phyloP scores from a whole-genome alignment of 179 eudicot genomes.

The Sideroxylon spinosum region DNA sequence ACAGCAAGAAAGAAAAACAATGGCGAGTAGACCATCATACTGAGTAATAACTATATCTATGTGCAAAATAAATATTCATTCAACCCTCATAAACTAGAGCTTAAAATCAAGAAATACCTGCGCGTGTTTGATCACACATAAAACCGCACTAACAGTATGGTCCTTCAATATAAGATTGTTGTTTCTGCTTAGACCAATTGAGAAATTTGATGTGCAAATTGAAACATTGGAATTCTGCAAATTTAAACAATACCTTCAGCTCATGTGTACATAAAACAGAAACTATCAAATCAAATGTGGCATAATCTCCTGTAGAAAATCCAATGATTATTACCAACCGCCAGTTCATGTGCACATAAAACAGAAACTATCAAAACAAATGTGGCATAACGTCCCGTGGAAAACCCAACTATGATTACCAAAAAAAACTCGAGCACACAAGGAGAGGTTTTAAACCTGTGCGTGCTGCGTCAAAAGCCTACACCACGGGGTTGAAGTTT shows the following conservation, averaged over 20 bases:
- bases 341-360: background rate
- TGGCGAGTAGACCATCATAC: background rate
- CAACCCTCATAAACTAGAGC: background rate
- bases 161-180: slow-evolving; percentile 54
- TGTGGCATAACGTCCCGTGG: background rate
- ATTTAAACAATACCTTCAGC: slow-evolving; percentile 15
- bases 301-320: background rate
- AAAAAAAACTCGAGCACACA: background rate
- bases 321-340: background rate
- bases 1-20: background rate
- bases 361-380: background rate
- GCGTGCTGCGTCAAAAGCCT: slow-evolving; percentile 62
- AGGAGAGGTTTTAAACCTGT: slow-evolving; percentile 38
- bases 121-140: slow-evolving; percentile 57
- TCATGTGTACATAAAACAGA: background rate
- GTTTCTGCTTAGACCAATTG: slow-evolving; percentile 59
- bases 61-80: background rate
- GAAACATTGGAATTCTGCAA: slow-evolving; percentile 56
- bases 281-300: background rate
- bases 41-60: background rate
- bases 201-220: slow-evolving; percentile 40
- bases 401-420: background rate
- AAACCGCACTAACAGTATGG: slow-evolving; percentile 40
- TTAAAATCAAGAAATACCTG: slow-evolving; percentile 43
- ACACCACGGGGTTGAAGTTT: slow-evolving; percentile 70